These are phyloP conservation scores for Yamadazyma laniorum DNA, from an alignment of 805 yeast genomes.

Conservation along the genomic window DNA sequence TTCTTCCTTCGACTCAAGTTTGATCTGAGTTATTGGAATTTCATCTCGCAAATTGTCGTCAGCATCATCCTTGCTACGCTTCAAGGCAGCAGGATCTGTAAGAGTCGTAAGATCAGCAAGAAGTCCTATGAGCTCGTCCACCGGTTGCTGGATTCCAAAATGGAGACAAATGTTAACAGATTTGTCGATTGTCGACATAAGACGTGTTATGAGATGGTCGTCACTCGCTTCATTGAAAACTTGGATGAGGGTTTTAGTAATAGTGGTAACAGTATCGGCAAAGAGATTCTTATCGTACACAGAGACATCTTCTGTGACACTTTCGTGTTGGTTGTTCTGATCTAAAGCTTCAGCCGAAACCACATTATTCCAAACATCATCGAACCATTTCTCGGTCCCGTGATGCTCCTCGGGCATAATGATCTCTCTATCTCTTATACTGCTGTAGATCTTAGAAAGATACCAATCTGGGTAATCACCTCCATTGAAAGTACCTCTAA, in stretches of 20 bases:
- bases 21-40: constrained; percentile 46
- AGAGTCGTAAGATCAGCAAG: constrained; percentile 71
- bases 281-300: constrained; percentile 75
- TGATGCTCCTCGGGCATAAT: constrained; percentile 98
- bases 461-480: constrained; percentile 86
- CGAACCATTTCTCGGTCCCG: constrained; percentile 89
- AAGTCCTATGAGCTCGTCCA: constrained; percentile 65
- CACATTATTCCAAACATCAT: constrained; percentile 76
- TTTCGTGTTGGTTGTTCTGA: constrained; percentile 16
- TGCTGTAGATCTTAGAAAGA: constrained; percentile 71
- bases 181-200: constrained; percentile 85
- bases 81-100: constrained; percentile 28
- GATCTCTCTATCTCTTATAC: constrained; percentile 83
- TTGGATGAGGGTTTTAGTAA: constrained; percentile 69
- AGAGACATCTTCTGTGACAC: constrained; percentile 26
- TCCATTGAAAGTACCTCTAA: constrained; percentile 75
- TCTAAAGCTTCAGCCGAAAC: constrained; percentile 46
- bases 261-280: constrained; percentile 55
- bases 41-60: constrained; percentile 35
- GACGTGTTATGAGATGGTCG: constrained; percentile 82
- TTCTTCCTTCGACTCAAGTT: constrained; percentile 52
- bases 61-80: constrained; percentile 19
- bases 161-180: constrained; percentile 72
- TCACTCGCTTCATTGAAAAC: constrained; percentile 88
- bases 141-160: constrained; percentile 53